Evolutionary conservation across 73 alveolate genomes (phyloP), one percentile per base, ranked within the genome.

Genomic region (Paramecium sexaurelia): DNA sequence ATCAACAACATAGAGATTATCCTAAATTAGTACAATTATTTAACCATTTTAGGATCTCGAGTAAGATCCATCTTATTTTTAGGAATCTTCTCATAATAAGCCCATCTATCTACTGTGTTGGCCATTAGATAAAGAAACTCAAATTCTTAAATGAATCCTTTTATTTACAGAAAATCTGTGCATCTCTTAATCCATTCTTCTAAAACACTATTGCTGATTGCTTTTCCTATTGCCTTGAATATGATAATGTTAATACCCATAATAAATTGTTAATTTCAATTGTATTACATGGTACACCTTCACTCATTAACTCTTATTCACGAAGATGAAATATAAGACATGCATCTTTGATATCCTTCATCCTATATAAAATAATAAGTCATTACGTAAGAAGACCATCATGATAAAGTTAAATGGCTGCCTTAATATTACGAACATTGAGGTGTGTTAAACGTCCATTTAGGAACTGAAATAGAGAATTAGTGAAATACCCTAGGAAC

Each of bases 161-260:
- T 78, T 6, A 78, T 78, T n/a, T 78, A 19, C 6, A 78, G 55
- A 45, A 78, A 78, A 41, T 39, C 75, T 2, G 43, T 11, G 73
- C 90, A 78, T 78, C 71, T 39, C 55, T 78, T 78, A 9, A 78
- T 78, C 90, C 90, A 78, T 45, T 78, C 90, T 43, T 78, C 90
- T 19, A 78, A 41, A 8, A 78, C 90, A 22, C 55, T 41, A 20
- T 11, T 20, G 13, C 90, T 78, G 6, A 78, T 41, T 7, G 90
- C 90, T 24, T 78, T 73, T 17, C 57, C 57, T n/a, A 73, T 73
- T 13, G 87, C 66, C 87, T 73, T 13, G 27, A 27, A 22, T 8
- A 27, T 36, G 6, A 27, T 32, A 13, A 37, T 20, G 27, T 0
- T 3, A 7, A 6, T 78, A 40, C 68, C 90, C 90, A 78, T 78